These are phyloP conservation scores for Alopecurus myosuroides DNA, from an alignment of 176 grass and related monocot genomes.

Conservation along the genomic window DNA sequence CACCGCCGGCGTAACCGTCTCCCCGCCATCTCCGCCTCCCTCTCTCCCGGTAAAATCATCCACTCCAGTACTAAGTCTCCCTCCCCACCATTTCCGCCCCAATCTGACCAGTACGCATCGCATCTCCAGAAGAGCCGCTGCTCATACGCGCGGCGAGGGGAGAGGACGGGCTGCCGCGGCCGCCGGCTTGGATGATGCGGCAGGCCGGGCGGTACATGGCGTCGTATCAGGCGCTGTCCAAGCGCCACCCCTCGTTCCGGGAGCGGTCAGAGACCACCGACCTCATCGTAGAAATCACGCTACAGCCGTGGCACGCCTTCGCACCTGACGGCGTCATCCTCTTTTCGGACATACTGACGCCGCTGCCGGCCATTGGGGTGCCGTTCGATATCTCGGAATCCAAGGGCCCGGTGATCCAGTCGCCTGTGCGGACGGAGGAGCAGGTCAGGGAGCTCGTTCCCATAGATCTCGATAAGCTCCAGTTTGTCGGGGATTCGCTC, in stretches of 20 bases:
- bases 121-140: slow-evolving; percentile 65
- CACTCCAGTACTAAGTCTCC: background rate
- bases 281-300: slow-evolving; percentile 91
- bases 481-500: slow-evolving; percentile 84
- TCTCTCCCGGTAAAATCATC: slow-evolving; percentile 35
- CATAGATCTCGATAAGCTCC: slow-evolving; percentile 83
- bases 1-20: slow-evolving; percentile 5
- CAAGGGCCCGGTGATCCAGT: slow-evolving; percentile 77
- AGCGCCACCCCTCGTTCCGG: slow-evolving; percentile 86
- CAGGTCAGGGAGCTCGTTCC: slow-evolving; percentile 54
- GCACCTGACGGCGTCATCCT: slow-evolving; percentile 93
- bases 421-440: slow-evolving; percentile 62
- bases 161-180: slow-evolving; percentile 48
- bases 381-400: slow-evolving; percentile 92
- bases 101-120: slow-evolving; percentile 18
- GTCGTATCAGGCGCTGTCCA: slow-evolving; percentile 80
- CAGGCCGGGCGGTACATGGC: slow-evolving; percentile 97
- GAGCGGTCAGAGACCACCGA: slow-evolving; percentile 87
- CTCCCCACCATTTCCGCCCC: slow-evolving; percentile 3
- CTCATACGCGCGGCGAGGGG: slow-evolving; percentile 81
- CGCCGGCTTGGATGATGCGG: slow-evolving; percentile 99
- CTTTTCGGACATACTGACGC: slow-evolving; percentile 97
- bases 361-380: slow-evolving; percentile 86
- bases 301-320: slow-evolving; percentile 90
- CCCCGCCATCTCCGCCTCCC: slow-evolving; percentile 9